Base-by-base conservation (phyloP, 1,284 basidiomycete genomes). In the Austroboletus novae-zelandiae region DNA sequence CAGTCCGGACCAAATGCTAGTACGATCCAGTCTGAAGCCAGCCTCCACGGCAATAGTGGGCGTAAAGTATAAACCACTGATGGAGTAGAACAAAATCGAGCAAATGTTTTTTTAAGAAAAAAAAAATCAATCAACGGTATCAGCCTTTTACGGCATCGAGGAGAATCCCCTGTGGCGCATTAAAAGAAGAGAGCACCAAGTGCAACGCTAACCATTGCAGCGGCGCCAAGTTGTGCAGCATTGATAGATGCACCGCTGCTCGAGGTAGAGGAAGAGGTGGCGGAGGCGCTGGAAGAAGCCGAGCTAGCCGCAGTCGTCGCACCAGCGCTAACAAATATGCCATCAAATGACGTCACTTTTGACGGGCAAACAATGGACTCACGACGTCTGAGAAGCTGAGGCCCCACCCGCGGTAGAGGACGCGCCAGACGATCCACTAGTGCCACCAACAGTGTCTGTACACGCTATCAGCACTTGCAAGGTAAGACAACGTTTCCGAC, bases 151-250 rank as follows among this genome's bases (percentile, higher is more conserved):
- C 18, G 18, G 36, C 10, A 39, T 13, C 15, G n/a, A 35, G 32
- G 25, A 4, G 9, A 34, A 18, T 37, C 10, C 37, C 43, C n/a
- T 27, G 9, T 13, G 25, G 35, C 6, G 18, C 13, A 34, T 59
- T 39, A 70, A 30, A 69, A 46, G 36, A 73, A 56, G 35, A 84
- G 58, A 31, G 76, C 79, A 47, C 73, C 65, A 46, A 79, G 53
- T 37, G 70, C 74, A 32, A 73, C 79, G 49, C 78, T 79, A 45
- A 78, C 51, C 35, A 76, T 48, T 53, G 75, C 80, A 47, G 72
- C 76, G 42, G 64, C 65, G 42, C 75, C 76, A 40, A 74, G 52
- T 20, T 69, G 60, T 15, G 67, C 70, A 41, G 59, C 56, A 6
- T 72, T 67, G 20, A 67, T 57, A 20, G 70, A 57, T 2, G 71